A percentile compares a stretch with the other conserved stretches of the same genome.
These are phyloP conservation scores for Leccinum sublutescens DNA, from an alignment of 768 basidiomycete species.

Conservation along the genomic window DNA sequence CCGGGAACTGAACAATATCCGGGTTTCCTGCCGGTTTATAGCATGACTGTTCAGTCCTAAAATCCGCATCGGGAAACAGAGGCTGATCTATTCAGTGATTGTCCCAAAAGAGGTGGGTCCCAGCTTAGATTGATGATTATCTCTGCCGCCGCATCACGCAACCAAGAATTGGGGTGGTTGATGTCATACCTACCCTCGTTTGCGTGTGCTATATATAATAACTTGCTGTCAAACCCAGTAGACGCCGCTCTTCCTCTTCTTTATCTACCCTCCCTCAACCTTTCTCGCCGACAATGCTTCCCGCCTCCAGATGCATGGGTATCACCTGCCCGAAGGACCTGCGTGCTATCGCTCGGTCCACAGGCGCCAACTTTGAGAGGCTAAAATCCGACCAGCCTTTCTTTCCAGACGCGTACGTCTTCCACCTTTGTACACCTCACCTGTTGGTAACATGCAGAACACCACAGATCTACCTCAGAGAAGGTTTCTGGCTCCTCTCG, in stretches of 20 bases:
- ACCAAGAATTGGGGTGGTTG: constrained; percentile 11
- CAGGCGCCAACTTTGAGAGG: constrained; percentile 32
- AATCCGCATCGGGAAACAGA: not conserved
- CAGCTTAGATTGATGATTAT: not conserved
- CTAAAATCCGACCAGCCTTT: constrained; percentile 32
- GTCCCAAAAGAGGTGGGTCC: not conserved
- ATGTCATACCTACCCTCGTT: constrained; percentile 19
- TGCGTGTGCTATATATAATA: not conserved
- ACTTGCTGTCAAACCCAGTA: constrained; percentile 3
- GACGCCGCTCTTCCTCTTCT: not conserved
- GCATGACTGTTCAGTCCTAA: not conserved
- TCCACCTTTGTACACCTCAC: constrained; percentile 29
- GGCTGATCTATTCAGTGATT: not conserved
- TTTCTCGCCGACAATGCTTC: constrained; percentile 12
- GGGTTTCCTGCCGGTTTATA: not conserved
- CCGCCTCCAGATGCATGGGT: constrained; percentile 36
- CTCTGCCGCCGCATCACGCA: not conserved
- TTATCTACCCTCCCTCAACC: not conserved
- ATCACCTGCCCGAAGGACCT: constrained; percentile 40
- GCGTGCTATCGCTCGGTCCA: constrained; percentile 36
- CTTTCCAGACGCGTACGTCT: constrained; percentile 34
- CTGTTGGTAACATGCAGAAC: constrained; percentile 31
- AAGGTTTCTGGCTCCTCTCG: constrained; percentile 14
- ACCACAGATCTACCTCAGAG: constrained; percentile 32
- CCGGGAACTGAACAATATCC: not conserved